A percentile compares a stretch with the other conserved stretches of the same genome.
These are phyloP conservation scores for Parathielavia hyrcaniae DNA, from an alignment of 495 filamentous ascomycete genomes.

Conservation along the genomic window DNA sequence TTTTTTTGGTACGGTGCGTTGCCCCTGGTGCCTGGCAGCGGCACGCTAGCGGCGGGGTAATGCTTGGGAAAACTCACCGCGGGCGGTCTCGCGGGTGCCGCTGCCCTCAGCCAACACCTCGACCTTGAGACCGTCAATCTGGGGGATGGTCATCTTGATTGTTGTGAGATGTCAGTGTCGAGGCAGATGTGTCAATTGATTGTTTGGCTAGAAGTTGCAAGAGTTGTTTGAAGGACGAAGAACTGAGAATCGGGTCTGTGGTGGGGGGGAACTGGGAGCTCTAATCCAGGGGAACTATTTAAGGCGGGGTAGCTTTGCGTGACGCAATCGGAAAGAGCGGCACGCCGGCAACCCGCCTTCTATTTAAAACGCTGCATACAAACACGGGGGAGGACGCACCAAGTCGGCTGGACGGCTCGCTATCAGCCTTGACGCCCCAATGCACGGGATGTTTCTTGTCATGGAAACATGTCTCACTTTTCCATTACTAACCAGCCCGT, in stretches of 20 bases:
- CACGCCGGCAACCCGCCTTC: not conserved
- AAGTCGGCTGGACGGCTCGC: too few species aligned
- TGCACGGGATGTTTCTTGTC: too few species aligned
- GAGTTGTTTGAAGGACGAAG: slow-evolving; percentile 11
- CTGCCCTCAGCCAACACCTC: slow-evolving; percentile 22
- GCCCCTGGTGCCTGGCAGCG: not conserved
- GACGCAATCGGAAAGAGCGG: slow-evolving; percentile 16
- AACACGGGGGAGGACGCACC: not conserved
- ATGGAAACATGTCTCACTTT: too few species aligned
- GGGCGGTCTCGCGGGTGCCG: slow-evolving; percentile 27
- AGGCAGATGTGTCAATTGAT: slow-evolving; percentile 10
- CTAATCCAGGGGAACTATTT: not conserved
- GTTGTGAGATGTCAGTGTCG: not conserved
- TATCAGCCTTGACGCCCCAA: too few species aligned
- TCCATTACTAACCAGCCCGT: too few species aligned
- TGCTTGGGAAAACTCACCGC: slow-evolving; percentile 25
- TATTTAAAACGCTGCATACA: not conserved
- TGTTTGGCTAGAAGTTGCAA: not conserved
- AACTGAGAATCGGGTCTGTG: not conserved
- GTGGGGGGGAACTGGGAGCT: slow-evolving; percentile 2
- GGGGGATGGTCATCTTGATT: slow-evolving; percentile 30
- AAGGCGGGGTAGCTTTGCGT: slow-evolving; percentile 9
- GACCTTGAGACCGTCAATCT: slow-evolving; percentile 28
- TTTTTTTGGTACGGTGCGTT: not conserved
- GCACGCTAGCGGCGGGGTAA: slow-evolving; percentile 7